Conservation (phyloP, 2,329 filamentous ascomycete genomes). For the Esteya vermicola region DNA sequence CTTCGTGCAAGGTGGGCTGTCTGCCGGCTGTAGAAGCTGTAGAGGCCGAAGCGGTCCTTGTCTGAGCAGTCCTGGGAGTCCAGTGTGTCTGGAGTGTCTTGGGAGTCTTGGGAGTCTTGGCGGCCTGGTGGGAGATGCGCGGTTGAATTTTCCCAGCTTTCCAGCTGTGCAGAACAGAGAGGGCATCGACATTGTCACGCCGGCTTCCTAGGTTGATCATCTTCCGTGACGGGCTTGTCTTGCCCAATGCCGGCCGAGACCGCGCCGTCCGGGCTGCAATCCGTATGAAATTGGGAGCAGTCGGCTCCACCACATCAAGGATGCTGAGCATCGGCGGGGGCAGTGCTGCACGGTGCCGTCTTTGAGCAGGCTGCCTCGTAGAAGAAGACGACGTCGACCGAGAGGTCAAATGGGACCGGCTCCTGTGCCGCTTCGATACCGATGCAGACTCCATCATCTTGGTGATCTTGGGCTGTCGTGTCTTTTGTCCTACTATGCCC, state of each 20-base stretch:
- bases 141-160: constrained; percentile 35
- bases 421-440: constrained; percentile 20
- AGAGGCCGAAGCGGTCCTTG: no score
- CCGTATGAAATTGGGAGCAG: constrained; percentile 43
- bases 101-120: background rate
- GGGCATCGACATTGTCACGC: constrained; percentile 44
- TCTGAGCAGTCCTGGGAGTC: no score
- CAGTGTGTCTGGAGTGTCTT: no score
- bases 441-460: constrained; percentile 26
- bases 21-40: no score
- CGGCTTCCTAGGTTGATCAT: constrained; percentile 45
- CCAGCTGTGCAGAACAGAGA: constrained; percentile 40
- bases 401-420: background rate
- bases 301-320: constrained; percentile 39
- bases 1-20: background rate
- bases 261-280: constrained; percentile 45
- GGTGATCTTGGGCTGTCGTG: constrained; percentile 19
- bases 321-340: constrained; percentile 40
- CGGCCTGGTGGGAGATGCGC: constrained; percentile 7
- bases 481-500: constrained; percentile 12
- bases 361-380: background rate
- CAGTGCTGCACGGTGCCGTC: background rate
- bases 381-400: background rate
- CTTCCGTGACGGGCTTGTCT: constrained; percentile 40
- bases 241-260: constrained; percentile 31